Evolutionary conservation across 306 rosid genomes (phyloP).

Genomic region (Gastrolobium villosum): DNA sequence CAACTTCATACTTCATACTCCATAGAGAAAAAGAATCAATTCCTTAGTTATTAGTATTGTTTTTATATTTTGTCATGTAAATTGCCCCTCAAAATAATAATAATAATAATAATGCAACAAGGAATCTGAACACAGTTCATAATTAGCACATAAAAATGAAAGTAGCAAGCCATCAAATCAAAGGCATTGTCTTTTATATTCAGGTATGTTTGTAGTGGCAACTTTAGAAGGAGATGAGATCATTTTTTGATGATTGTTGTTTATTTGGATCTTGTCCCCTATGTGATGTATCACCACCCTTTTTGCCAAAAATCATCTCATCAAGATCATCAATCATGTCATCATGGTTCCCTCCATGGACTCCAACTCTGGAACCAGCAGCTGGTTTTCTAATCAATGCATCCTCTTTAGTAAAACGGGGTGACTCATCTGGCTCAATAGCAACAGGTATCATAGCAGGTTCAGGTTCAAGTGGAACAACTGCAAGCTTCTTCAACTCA

Average conservation of each 20-base stretch:
- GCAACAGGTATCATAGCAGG: slow-evolving; percentile 79
- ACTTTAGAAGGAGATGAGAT: slow-evolving; percentile 71
- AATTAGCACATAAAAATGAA: not conserved
- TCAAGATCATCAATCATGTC: slow-evolving; percentile 98
- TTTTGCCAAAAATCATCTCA: slow-evolving; percentile 96
- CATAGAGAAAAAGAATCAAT: too few relatives aligned
- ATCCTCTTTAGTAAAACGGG: slow-evolving; percentile 59
- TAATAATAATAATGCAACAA: not conserved
- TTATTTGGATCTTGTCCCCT: slow-evolving; percentile 66
- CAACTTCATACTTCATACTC: too few relatives aligned
- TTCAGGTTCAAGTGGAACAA: slow-evolving; percentile 58
- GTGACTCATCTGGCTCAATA: slow-evolving; percentile 80
- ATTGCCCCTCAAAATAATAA: not conserved
- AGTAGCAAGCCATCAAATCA: not conserved
- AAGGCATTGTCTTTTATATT: not conserved
- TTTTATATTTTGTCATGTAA: too few relatives aligned
- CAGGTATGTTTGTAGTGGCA: not conserved
- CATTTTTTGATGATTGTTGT: slow-evolving; percentile 67
- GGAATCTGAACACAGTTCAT: not conserved
- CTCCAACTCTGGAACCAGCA: slow-evolving; percentile 56
- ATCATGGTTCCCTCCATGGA: slow-evolving; percentile 68
- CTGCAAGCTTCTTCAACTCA: slow-evolving; percentile 62
- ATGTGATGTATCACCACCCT: slow-evolving; percentile 61
- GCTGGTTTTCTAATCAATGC: slow-evolving; percentile 69
- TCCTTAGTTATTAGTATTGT: too few relatives aligned